A percentile compares a stretch with the other conserved stretches of the same genome.
Conservation (phyloP, 441 rosid species). For the Hura crepitans region DNA sequence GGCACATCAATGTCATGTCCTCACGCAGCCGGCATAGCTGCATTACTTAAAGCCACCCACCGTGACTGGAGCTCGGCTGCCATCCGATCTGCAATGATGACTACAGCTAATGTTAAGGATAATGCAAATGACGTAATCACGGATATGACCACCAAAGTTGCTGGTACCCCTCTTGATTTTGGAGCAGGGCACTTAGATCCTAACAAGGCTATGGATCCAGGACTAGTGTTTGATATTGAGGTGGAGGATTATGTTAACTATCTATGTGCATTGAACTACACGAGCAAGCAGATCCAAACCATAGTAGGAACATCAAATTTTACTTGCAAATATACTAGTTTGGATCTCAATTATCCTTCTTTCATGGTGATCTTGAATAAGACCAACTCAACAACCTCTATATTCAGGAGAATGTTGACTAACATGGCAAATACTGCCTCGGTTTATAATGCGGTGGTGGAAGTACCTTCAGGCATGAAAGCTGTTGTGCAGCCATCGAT, state of each 20-base stretch:
- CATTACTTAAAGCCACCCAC: slow-evolving; percentile 33
- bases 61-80: slow-evolving; percentile 41
- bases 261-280: slow-evolving; percentile 45
- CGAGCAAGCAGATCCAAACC: slow-evolving; percentile 31
- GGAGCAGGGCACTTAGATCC: slow-evolving; percentile 46
- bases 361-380: slow-evolving; percentile 41
- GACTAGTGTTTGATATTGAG: slow-evolving; percentile 44
- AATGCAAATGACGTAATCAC: slow-evolving; percentile 27
- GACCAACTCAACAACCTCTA: slow-evolving; percentile 35
- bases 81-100: slow-evolving; percentile 47
- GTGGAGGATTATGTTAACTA: slow-evolving; percentile 35
- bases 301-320: slow-evolving; percentile 32
- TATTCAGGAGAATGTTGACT: slow-evolving; percentile 40
- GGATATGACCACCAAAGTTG: slow-evolving; percentile 28
- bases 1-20: slow-evolving; percentile 54
- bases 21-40: slow-evolving; percentile 37
- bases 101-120: slow-evolving; percentile 29
- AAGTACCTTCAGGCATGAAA: slow-evolving; percentile 34
- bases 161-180: slow-evolving; percentile 44
- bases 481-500: slow-evolving; percentile 30
- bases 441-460: slow-evolving; percentile 26
- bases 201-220: slow-evolving; percentile 40
- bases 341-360: slow-evolving; percentile 54
- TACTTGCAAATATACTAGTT: slow-evolving; percentile 29
- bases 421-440: slow-evolving; percentile 32